Percentiles rank a stretch among this genome's conserved stretches.
Evolutionary conservation across 2,329 filamentous ascomycete species (phyloP).

Genomic region (Aspergillus sclerotialis): DNA sequence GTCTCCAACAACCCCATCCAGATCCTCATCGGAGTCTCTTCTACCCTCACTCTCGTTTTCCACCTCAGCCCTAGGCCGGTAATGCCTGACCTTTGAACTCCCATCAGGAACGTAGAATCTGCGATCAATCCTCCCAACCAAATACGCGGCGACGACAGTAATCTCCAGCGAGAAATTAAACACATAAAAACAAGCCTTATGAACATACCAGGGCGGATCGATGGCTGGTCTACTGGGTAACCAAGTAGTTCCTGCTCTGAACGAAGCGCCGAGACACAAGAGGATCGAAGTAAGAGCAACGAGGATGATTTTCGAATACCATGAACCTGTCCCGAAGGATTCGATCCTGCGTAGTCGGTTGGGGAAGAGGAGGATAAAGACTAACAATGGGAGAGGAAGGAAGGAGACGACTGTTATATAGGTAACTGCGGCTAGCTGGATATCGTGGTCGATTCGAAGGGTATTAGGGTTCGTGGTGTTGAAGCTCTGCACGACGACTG

Average conservation of each 20-base stretch:
- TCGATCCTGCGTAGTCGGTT: conserved; percentile 40
- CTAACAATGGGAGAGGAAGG: conserved; percentile 55
- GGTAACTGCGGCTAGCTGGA: conserved; percentile 58
- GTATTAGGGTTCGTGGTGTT: conserved; percentile 55
- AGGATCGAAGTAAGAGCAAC: conserved; percentile 53
- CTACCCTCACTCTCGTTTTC: background rate
- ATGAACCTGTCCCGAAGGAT: conserved; percentile 60
- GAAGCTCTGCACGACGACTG: conserved; percentile 56
- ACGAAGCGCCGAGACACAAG: conserved; percentile 57
- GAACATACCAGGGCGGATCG: conserved; percentile 62
- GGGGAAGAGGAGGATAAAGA: conserved; percentile 42
- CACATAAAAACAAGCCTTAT: conserved; percentile 67
- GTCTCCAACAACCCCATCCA: too few species aligned
- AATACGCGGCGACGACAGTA: conserved; percentile 60
- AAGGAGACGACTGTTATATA: conserved; percentile 61
- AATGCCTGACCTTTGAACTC: too few species aligned
- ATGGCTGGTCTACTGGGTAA: conserved; percentile 41
- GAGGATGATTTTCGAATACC: conserved; percentile 60
- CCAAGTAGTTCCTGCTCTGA: conserved; percentile 57
- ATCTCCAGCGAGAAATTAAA: conserved; percentile 74
- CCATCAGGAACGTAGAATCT: conserved; percentile 71
- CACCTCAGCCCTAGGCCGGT: too few species aligned
- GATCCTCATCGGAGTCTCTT: too few species aligned
- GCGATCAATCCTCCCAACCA: conserved; percentile 62
- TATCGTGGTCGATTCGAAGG: conserved; percentile 48